These are phyloP conservation scores for Paramecium pentaurelia DNA, from an alignment of 73 alveolate species.

Conservation along the genomic window DNA sequence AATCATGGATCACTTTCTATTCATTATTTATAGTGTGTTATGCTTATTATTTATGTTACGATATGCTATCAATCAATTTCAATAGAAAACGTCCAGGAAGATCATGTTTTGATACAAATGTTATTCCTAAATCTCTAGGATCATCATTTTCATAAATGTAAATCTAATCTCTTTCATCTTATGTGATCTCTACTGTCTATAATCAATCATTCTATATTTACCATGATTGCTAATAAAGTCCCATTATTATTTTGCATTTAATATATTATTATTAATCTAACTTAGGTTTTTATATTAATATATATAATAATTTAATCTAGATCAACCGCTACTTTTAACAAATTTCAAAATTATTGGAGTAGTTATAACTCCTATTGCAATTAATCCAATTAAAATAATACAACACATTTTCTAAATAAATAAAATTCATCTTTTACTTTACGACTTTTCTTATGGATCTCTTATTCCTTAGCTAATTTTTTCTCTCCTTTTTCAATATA, in stretches of 20 bases:
- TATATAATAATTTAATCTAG: neutral
- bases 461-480: neutral
- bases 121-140: slow-evolving; percentile 26
- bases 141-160: neutral
- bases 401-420: slow-evolving; percentile 31
- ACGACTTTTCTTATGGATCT: slow-evolving; percentile 16
- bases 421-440: neutral
- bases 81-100: slow-evolving; percentile 4
- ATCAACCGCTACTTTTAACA: neutral
- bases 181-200: neutral
- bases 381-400: slow-evolving; percentile 6
- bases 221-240: slow-evolving; percentile 4
- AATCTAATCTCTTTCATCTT: neutral
- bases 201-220: neutral
- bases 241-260: neutral
- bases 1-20: neutral
- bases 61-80: slow-evolving; percentile 18
- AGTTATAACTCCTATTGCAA: slow-evolving; percentile 3
- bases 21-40: neutral
- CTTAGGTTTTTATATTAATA: neutral
- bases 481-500: neutral
- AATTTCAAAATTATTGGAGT: slow-evolving; percentile 12
- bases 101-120: slow-evolving; percentile 23
- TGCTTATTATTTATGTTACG: slow-evolving; percentile 16
- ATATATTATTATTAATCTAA: neutral